Evolutionary conservation across 257 asterid species (phyloP), one percentile per base, ranked within the genome.

Genomic region (Salvia splendens): DNA sequence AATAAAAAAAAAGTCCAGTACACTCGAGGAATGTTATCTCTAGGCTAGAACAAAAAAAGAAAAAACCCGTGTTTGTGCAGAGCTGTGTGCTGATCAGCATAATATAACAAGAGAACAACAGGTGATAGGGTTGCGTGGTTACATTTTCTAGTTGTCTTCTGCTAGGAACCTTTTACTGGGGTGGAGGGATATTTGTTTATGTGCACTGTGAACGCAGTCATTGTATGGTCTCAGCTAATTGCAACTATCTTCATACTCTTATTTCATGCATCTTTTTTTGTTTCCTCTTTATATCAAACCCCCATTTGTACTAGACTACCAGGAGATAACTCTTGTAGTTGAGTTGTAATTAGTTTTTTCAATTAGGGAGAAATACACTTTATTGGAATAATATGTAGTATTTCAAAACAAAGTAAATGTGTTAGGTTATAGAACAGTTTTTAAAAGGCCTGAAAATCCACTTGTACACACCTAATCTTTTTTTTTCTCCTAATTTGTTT

Each of bases 51-150:
- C n/a, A n/a, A n/a, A n/a, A n/a, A n/a, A n/a, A n/a, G n/a, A n/a
- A n/a, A n/a, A n/a, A n/a, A n/a, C n/a, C n/a, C n/a, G 99, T 28
- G 85, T 85, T 47, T 93, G 99, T 81, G 99, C 81, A 42, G 99
- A 93, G 74, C 28, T 93, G 53, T 93, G 99, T 77, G 96, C 97
- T 72, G 91, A 82, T 63, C 84, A 79, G 70, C 69, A 84, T 72
- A 84, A 78, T 35, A 81, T 93, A 48, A 71, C 95, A 38, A 85
- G 95, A 80, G 95, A 86, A 68, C 82, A 93, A 67, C 99, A 93
- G 89, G 99, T 85, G 78, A 30, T 55, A 12, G 30, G 65, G 60
- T 28, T 17, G 20, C 20, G 41, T 64, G 35, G 71, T 42, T 73
- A 50, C 49, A 3, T 50, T 53, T 65, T 69, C 45, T 1, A 46